Evolutionary conservation across 331 rosid species (phyloP).

Genomic region (Quercus phellos): DNA sequence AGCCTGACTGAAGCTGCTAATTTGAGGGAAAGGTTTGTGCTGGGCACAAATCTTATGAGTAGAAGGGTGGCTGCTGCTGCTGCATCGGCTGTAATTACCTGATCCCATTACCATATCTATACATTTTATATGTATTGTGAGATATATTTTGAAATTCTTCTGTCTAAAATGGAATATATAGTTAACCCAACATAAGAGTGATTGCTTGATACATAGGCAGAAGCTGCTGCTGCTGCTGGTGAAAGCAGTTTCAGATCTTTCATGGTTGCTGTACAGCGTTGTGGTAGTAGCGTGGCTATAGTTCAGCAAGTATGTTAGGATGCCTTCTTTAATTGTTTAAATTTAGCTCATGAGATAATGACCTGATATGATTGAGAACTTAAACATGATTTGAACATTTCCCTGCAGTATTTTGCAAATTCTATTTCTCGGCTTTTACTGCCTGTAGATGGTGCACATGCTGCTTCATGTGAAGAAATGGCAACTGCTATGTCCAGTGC

Average conservation of each 20-base stretch:
- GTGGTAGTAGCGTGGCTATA: slow-evolving; percentile 98
- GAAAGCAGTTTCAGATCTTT: slow-evolving; percentile 99
- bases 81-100: slow-evolving; percentile 76
- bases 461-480: slow-evolving; percentile 99
- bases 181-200: slow-evolving; percentile 26
- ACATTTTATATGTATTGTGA: slow-evolving; percentile 5
- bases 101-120: slow-evolving; percentile 21
- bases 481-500: slow-evolving; percentile 98
- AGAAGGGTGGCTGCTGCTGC: slow-evolving; percentile 99
- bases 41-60: slow-evolving; percentile 62
- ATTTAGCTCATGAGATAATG: slow-evolving; percentile 8
- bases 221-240: slow-evolving; percentile 99
- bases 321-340: slow-evolving; percentile 13
- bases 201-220: slow-evolving; percentile 65
- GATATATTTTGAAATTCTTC: background rate
- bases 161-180: background rate
- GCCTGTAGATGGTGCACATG: slow-evolving; percentile 99
- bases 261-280: slow-evolving; percentile 99
- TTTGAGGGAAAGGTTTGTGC: slow-evolving; percentile 88
- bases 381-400: slow-evolving; percentile 24
- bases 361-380: slow-evolving; percentile 14
- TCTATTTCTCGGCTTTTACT: slow-evolving; percentile 95
- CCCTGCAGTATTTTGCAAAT: slow-evolving; percentile 78
- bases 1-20: slow-evolving; percentile 86
- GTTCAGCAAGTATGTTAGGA: slow-evolving; percentile 80